These are phyloP conservation scores for Osmanthus fragrans DNA, from an alignment of 257 asterid genomes.

Conservation along the genomic window DNA sequence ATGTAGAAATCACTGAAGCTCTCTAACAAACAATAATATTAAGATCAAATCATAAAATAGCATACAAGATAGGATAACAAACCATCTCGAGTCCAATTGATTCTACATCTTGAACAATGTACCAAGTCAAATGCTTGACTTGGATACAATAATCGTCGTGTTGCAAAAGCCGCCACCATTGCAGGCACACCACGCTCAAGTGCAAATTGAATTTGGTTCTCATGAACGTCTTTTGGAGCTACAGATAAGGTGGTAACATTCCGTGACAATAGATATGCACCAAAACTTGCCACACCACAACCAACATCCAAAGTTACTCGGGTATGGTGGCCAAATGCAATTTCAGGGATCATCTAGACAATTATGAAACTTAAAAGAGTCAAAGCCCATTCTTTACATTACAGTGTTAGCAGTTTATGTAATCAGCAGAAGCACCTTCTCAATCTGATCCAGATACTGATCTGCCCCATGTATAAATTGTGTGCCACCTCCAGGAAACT, in stretches of 20 bases:
- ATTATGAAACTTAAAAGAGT: conserved; percentile 2
- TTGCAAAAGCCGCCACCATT: conserved; percentile 90
- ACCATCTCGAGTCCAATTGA: conserved; percentile 99
- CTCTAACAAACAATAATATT: not conserved
- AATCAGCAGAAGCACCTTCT: conserved; percentile 48
- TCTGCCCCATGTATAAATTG: conserved; percentile 96
- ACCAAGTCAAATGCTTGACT: conserved; percentile 95
- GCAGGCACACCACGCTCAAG: conserved; percentile 99
- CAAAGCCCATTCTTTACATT: not conserved
- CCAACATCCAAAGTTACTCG: conserved; percentile 93
- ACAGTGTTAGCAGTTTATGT: not conserved
- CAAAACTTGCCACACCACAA: conserved; percentile 99
- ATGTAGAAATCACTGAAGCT: not conserved
- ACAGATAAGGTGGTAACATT: conserved; percentile 80
- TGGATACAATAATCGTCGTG: conserved; percentile 76
- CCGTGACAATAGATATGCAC: conserved; percentile 83
- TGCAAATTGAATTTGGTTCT: conserved; percentile 96
- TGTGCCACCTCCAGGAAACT: conserved; percentile 98
- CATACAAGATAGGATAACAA: conserved; percentile 24
- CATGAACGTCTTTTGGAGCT: conserved; percentile 98
- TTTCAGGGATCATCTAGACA: conserved; percentile 83
- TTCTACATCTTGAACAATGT: conserved; percentile 93
- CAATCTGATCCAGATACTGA: conserved; percentile 92
- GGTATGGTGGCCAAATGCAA: conserved; percentile 82
- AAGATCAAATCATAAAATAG: conserved; percentile 2